Evolutionary conservation across 805 yeast species (phyloP).

Genomic region (Pichia exigua): DNA sequence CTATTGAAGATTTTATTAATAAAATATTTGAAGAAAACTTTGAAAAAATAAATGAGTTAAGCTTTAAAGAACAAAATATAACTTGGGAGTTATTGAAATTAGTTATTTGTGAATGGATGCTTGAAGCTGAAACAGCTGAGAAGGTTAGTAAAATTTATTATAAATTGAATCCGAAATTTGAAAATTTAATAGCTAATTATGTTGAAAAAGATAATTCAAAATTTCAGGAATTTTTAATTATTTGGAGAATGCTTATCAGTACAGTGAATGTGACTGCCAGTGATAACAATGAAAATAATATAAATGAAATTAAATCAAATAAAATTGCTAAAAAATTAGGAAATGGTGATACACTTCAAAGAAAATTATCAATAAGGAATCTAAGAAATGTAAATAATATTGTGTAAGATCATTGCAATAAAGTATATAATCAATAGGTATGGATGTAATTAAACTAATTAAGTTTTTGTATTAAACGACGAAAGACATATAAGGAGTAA

Average conservation of each 20-base stretch:
- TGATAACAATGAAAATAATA: not conserved
- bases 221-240: constrained; percentile 1
- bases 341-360: too few relatives aligned
- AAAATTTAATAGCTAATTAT: not conserved
- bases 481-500: not conserved
- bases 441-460: too few relatives aligned
- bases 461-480: not conserved
- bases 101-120: constrained; percentile 5
- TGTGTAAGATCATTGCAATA: too few relatives aligned
- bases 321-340: not conserved
- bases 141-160: not conserved
- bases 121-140: not conserved
- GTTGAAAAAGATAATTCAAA: constrained; percentile 6
- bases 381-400: too few relatives aligned
- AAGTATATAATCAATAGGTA: too few relatives aligned
- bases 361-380: not conserved
- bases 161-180: not conserved
- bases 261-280: not conserved
- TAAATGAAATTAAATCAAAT: not conserved
- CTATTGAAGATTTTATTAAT: constrained; percentile 2
- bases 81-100: constrained; percentile 5
- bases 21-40: constrained; percentile 1
- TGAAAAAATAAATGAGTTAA: not conserved
- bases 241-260: constrained; percentile 2
- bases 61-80: not conserved